phyloP scores from a whole-genome alignment of 2,329 filamentous ascomycete genomes.

The Talaromyces pinophilus region DNA sequence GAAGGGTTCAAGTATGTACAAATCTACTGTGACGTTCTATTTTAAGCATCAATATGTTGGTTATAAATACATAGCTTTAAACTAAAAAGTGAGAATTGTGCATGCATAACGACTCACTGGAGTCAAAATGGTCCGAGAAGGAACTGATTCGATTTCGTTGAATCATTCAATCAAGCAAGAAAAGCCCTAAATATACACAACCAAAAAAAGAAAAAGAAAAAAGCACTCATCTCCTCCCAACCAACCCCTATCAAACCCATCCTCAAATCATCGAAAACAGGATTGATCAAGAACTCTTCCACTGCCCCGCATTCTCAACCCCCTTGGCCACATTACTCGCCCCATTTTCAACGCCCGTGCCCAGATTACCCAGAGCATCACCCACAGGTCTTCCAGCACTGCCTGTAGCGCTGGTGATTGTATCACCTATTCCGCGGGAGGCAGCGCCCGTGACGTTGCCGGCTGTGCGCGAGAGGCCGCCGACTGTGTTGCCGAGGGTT shows the following conservation, averaged over 20 bases:
- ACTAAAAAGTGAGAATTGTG: background rate
- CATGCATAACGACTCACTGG: background rate
- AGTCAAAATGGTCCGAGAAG: background rate
- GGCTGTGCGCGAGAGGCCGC: constrained; percentile 56
- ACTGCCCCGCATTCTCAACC: constrained; percentile 60
- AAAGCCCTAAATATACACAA: background rate
- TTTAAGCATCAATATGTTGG: too few relatives aligned
- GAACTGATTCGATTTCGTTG: background rate
- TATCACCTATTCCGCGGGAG: constrained; percentile 59
- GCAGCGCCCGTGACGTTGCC: constrained; percentile 59
- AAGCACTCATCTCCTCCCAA: background rate
- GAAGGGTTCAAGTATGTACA: background rate
- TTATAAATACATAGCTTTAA: background rate
- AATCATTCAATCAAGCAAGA: background rate
- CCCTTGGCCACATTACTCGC: constrained; percentile 54
- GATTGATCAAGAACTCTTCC: constrained; percentile 33
- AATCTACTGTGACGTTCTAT: too few relatives aligned
- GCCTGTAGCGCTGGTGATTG: constrained; percentile 57
- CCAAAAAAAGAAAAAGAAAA: background rate
- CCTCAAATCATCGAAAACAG: background rate
- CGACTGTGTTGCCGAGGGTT: constrained; percentile 57
- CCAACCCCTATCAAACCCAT: background rate
- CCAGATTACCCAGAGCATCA: constrained; percentile 56
- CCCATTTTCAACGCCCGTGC: constrained; percentile 57
- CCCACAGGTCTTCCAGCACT: constrained; percentile 58